Percentiles rank a stretch among this genome's conserved stretches.
Evolutionary conservation across 306 rosid genomes (phyloP).

Genomic region (Malus sylvestris): DNA sequence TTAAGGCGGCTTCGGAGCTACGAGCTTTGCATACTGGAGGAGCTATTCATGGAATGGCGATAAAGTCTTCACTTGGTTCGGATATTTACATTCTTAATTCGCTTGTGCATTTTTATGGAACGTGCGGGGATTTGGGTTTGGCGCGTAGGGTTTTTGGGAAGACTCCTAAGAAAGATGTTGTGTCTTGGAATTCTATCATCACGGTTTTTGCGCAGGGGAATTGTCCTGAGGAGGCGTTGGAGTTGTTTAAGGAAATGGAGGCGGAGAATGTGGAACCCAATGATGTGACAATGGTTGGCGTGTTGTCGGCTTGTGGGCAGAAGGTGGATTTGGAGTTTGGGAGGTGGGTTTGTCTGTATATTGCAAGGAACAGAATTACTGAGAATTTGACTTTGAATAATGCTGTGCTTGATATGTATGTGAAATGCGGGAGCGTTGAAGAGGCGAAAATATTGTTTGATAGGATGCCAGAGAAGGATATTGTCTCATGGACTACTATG

Average conservation of each 20-base stretch:
- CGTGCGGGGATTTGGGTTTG: conserved; percentile 38
- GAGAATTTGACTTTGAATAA: conserved; percentile 47
- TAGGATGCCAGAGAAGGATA: conserved; percentile 52
- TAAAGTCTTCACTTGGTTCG: conserved; percentile 37
- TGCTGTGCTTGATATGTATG: conserved; percentile 11
- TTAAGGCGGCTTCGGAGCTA: conserved; percentile 60
- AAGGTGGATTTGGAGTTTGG: conserved; percentile 50
- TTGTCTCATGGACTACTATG: conserved; percentile 61
- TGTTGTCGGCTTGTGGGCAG: conserved; percentile 50
- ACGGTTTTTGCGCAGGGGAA: conserved; percentile 37
- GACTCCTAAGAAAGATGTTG: conserved; percentile 37
- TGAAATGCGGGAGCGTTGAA: no score
- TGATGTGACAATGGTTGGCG: conserved; percentile 50
- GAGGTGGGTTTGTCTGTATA: conserved; percentile 52
- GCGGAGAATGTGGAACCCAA: conserved; percentile 39
- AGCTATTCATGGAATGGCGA: conserved; percentile 55
- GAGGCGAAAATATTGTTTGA: conserved; percentile 20
- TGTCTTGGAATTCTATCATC: conserved; percentile 65
- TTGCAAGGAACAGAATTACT: conserved; percentile 31
- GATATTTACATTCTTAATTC: conserved; percentile 50
- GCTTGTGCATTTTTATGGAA: conserved; percentile 46
- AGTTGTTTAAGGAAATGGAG: conserved; percentile 44
- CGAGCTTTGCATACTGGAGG: conserved; percentile 30
- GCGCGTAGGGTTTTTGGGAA: conserved; percentile 39
- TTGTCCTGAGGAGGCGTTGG: conserved; percentile 38